Conservation (phyloP, 2,329 filamentous ascomycete genomes). For the Pyricularia grisea region DNA sequence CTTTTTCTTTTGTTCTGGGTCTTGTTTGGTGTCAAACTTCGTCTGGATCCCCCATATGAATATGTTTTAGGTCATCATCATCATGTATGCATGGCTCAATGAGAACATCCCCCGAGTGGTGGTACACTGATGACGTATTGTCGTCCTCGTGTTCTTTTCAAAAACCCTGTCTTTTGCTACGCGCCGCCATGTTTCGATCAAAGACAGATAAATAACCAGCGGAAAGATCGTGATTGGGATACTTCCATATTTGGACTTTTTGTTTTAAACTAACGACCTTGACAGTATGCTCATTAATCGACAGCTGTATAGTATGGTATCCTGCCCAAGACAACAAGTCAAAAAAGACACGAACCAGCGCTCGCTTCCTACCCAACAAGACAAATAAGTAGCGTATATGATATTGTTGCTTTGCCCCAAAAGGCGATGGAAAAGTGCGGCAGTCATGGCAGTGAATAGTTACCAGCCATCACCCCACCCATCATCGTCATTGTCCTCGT, state of each 20-base stretch:
- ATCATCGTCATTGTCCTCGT: conserved; percentile 44
- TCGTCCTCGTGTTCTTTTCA: background rate
- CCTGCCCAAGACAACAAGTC: background rate
- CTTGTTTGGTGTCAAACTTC: background rate
- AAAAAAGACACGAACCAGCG: background rate
- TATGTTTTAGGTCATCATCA: background rate
- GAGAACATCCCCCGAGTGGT: background rate
- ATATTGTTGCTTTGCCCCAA: background rate
- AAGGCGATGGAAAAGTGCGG: background rate
- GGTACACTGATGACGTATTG: background rate
- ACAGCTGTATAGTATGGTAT: background rate
- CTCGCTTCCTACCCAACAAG: background rate
- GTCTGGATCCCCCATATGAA: background rate
- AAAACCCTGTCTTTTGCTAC: too few relatives aligned
- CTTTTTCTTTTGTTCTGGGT: background rate
- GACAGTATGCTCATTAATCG: background rate
- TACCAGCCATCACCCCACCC: conserved; percentile 61
- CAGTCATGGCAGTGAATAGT: background rate
- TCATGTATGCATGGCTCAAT: background rate
- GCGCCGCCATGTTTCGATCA: background rate
- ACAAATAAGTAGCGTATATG: background rate
- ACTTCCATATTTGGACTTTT: background rate
- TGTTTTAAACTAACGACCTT: background rate
- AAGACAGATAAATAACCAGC: background rate
- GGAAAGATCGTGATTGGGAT: background rate